Percentiles rank a stretch among this genome's conserved stretches.
phyloP scores from a whole-genome alignment of 2,329 filamentous ascomycete species.

The Colletotrichum sojae region DNA sequence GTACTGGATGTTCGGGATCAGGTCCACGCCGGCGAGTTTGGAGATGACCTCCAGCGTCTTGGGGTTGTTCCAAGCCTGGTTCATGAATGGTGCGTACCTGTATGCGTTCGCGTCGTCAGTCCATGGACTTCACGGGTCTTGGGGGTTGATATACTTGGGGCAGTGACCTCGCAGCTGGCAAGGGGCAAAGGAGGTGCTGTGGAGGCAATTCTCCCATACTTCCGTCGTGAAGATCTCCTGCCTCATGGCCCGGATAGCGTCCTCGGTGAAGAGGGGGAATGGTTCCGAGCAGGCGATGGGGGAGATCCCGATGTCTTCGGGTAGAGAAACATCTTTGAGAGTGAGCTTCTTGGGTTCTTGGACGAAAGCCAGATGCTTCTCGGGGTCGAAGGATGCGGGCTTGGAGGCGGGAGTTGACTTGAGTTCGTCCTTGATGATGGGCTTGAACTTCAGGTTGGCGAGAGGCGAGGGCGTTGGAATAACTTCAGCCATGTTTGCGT shows the following conservation, averaged over 20 bases:
- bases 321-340: slow-evolving; percentile 74
- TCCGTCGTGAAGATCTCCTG: slow-evolving; percentile 71
- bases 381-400: slow-evolving; percentile 62
- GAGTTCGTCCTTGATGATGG: slow-evolving; percentile 9
- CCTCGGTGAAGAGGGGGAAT: slow-evolving; percentile 73
- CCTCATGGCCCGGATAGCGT: slow-evolving; percentile 74
- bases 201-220: slow-evolving; percentile 70
- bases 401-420: not conserved
- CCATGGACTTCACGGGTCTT: no score
- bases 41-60: slow-evolving; percentile 63
- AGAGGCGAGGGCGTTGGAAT: not conserved
- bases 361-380: slow-evolving; percentile 68
- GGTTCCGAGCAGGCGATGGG: slow-evolving; percentile 75
- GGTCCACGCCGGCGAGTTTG: slow-evolving; percentile 67
- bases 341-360: slow-evolving; percentile 65
- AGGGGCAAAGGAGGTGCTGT: slow-evolving; percentile 53
- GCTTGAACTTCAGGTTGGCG: slow-evolving; percentile 16
- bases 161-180: slow-evolving; percentile 24
- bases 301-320: slow-evolving; percentile 70
- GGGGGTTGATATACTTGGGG: not conserved
- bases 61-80: slow-evolving; percentile 62
- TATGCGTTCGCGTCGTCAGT: not conserved
- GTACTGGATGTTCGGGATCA: slow-evolving; percentile 67
- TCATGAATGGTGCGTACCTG: slow-evolving; percentile 46
- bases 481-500: slow-evolving; percentile 7